Base-by-base conservation (phyloP, 345 rosid species). In the Citrus sp. region DNA sequence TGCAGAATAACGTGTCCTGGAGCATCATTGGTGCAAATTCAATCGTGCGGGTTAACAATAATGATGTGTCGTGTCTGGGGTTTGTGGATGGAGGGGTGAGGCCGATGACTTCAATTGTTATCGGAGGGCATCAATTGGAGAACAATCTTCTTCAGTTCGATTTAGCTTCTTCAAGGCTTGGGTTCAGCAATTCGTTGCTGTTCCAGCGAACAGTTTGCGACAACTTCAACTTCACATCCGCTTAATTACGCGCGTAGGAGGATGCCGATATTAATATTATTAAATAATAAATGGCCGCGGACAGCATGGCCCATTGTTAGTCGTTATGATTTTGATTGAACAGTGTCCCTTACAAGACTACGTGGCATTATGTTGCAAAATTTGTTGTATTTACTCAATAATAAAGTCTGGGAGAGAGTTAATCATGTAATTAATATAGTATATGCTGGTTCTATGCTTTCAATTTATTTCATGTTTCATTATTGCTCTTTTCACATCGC, bases 91-190 rank as follows among this genome's bases (percentile, higher is more conserved):
- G 83, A 12, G 81, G 83, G 2, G 70, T 58, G 27, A 40, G 73
- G 55, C 80, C 80, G 0, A 68, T 62, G 54, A 80, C 80, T 34
- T 77, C 83, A 6, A 72, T 81, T 30, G 82, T 79, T 2, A 68
- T 81, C 6, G 82, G 84, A 22, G 81, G 78, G 65, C 70, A 76
- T 55, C 82, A 78, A 19, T 69, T 81, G 75, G 80, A 84, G 70
- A 49, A 83, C 51, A 83, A 80, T 67, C 80, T 83, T 54, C 55
- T 80, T 19, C 81, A 75, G 78, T 79, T 83, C 59, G 86, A 83
- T 80, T 65, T 80, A 21, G 83, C 83, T 6, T n/a, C 56, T 73
- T 77, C 80, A 40, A 80, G 76, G 62, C 81, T 83, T 54, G 86
- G 83, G 5, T 80, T 77, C 70, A 83, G 79, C 63, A 54, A 73